Base-by-base conservation (phyloP, 306 rosid genomes). In the Castanea mollissima region DNA sequence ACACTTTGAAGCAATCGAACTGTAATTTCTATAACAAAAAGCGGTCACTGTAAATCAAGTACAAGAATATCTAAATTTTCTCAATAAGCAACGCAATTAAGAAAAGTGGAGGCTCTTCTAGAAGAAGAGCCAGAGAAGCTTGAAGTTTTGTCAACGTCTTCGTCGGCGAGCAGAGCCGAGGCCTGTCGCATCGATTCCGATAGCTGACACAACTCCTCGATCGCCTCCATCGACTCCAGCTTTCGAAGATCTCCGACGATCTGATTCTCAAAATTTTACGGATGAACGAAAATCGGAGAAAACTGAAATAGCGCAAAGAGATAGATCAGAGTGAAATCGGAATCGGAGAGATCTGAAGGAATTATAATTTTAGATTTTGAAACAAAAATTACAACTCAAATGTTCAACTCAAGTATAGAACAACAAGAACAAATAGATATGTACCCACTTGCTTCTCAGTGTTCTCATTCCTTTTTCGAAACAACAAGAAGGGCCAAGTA, bases 121-220 rank as follows among this genome's bases (percentile, higher is more conserved):
- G 95, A 82, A 27, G 2, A 27, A 77, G 89, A 83, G 73, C 75
- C 78, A 12, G 70, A 57, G 73, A 83, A 74, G 82, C 55, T 69
- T 58, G 92, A 74, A 67, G 60, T 83, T 55, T 94, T 98, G 73
- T 95, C 97, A 12, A 95, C 86, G 62, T 95, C 99, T 82, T 92
- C 99, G 70, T 95, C 96, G 58, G 98, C 97, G 41, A 92, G 98
- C 11, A 94, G 67, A 60, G 99, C 88, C 31, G 94, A 71, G 13
- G 97, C 97, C 72, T 94, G 97, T 72, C 91, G 95, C 94, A 92
- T 95, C 71, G 98, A 88, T 73, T 85, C 92, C 10, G 99, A 92
- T 3, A 95, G 92, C 88, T 92, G 92, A 8, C 80, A 68, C 83
- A 95, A 84, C 74, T 95, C 99, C 60, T 95, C 98, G 90, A 95